Evolutionary conservation across 2,329 filamentous ascomycete species (phyloP).

Genomic region (Spiromastix sp.): DNA sequence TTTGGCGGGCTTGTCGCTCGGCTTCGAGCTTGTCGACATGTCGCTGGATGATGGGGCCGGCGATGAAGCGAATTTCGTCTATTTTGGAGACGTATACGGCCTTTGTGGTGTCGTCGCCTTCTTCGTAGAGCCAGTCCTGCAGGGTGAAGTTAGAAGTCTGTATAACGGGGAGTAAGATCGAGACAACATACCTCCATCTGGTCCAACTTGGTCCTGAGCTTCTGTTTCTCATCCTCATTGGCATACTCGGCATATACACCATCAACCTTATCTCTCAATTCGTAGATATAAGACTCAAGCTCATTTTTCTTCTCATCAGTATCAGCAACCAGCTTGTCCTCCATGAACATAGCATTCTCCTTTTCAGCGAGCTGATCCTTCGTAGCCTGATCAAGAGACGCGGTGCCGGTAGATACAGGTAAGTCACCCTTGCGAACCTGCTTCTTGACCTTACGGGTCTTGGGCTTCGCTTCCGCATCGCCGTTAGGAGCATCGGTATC

Average conservation of each 20-base stretch:
- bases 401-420: slow-evolving; percentile 72
- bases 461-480: slow-evolving; percentile 59
- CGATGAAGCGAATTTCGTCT: slow-evolving; percentile 85
- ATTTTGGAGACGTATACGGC: slow-evolving; percentile 89
- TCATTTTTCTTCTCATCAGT: slow-evolving; percentile 99
- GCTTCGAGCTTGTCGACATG: slow-evolving; percentile 91
- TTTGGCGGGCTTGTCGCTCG: slow-evolving; percentile 63
- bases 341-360: slow-evolving; percentile 86
- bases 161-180: no score
- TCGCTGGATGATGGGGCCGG: slow-evolving; percentile 84
- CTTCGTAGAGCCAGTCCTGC: slow-evolving; percentile 97
- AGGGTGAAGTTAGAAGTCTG: no score
- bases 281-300: slow-evolving; percentile 95
- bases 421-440: slow-evolving; percentile 96
- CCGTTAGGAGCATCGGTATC: slow-evolving; percentile 60
- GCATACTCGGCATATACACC: slow-evolving; percentile 83
- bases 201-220: slow-evolving; percentile 73
- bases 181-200: slow-evolving; percentile 63
- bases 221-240: slow-evolving; percentile 84
- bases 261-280: slow-evolving; percentile 89
- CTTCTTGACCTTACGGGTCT: slow-evolving; percentile 98
- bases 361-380: slow-evolving; percentile 66
- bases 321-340: slow-evolving; percentile 96
- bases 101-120: slow-evolving; percentile 90
- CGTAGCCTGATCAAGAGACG: slow-evolving; percentile 59